phyloP scores from a whole-genome alignment of 805 yeast genomes.

The Wickerhamiella australiensis region DNA sequence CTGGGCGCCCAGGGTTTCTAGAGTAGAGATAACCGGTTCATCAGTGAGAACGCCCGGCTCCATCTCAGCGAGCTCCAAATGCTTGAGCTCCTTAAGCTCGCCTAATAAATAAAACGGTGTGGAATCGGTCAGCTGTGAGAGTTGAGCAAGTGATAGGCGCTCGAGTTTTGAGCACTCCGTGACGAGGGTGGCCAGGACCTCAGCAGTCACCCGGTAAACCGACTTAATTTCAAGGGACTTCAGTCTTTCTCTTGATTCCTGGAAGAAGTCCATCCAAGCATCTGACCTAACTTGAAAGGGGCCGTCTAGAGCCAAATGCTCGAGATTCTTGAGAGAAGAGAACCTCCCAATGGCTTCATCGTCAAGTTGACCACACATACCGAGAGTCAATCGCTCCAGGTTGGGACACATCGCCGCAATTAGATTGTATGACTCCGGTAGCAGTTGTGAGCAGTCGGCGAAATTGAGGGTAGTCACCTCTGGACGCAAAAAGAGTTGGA shows the following conservation, averaged over 20 bases:
- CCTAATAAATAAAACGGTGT: conserved; percentile 50
- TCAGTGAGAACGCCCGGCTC: conserved; percentile 52
- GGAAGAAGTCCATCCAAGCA: conserved; percentile 70
- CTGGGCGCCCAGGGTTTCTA: conserved; percentile 42
- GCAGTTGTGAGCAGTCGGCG: conserved; percentile 85
- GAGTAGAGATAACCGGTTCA: conserved; percentile 47
- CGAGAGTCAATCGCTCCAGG: conserved; percentile 49
- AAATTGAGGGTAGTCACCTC: conserved; percentile 48
- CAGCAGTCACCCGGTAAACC: conserved; percentile 71
- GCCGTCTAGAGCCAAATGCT: conserved; percentile 62
- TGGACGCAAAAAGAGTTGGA: conserved; percentile 60
- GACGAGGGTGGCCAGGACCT: conserved; percentile 48
- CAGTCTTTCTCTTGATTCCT: conserved; percentile 42
- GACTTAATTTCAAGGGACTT: conserved; percentile 52
- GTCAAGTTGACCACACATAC: conserved; percentile 89
- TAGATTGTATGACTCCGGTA: conserved; percentile 48
- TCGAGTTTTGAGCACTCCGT: conserved; percentile 45
- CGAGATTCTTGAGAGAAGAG: conserved; percentile 43
- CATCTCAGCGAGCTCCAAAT: conserved; percentile 60
- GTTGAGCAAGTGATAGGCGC: conserved; percentile 48
- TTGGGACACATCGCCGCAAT: conserved; percentile 74
- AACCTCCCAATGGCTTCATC: conserved; percentile 60
- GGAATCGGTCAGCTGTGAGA: conserved; percentile 57
- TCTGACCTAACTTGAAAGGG: conserved; percentile 70
- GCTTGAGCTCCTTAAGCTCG: conserved; percentile 40